Evolutionary conservation across 2,329 filamentous ascomycete genomes (phyloP).

Genomic region (Thielaviopsis populi): DNA sequence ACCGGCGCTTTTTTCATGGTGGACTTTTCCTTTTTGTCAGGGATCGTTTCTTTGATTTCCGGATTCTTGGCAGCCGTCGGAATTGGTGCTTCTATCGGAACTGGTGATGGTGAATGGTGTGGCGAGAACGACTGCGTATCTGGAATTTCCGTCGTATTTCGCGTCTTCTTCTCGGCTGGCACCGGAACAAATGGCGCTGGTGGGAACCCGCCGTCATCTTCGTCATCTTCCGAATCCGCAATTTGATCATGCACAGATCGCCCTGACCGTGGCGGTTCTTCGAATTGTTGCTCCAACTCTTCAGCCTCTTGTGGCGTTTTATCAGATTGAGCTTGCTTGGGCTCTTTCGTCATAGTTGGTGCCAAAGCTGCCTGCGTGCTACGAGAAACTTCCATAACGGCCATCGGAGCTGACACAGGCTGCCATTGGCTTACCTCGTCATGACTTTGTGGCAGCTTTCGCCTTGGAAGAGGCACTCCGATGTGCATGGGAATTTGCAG

Average conservation of each 20-base stretch:
- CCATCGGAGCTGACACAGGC: neutral
- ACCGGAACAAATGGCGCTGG: neutral
- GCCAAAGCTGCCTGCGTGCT: conserved; percentile 1
- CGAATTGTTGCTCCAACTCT: neutral
- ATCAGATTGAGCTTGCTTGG: neutral
- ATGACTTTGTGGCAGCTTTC: neutral
- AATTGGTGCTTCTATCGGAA: neutral
- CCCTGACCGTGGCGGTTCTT: neutral
- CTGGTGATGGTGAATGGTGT: neutral
- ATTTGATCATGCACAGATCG: conserved; percentile 8
- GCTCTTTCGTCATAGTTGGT: neutral
- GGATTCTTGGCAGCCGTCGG: neutral
- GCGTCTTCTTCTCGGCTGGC: neutral
- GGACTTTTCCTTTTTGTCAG: neutral
- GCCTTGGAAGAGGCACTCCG: neutral
- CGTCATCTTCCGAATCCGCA: conserved; percentile 14
- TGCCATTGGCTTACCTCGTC: neutral
- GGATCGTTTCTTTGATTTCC: neutral
- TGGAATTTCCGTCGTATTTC: conserved; percentile 15
- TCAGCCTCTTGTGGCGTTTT: too few species aligned
- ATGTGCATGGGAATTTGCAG: neutral
- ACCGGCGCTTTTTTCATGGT: neutral
- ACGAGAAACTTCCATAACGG: conserved; percentile 19
- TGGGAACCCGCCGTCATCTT: conserved; percentile 11
- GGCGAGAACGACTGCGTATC: conserved; percentile 19